Evolutionary conservation across 2,329 filamentous ascomycete genomes (phyloP).

Genomic region (Pestalotiopsis sp.): DNA sequence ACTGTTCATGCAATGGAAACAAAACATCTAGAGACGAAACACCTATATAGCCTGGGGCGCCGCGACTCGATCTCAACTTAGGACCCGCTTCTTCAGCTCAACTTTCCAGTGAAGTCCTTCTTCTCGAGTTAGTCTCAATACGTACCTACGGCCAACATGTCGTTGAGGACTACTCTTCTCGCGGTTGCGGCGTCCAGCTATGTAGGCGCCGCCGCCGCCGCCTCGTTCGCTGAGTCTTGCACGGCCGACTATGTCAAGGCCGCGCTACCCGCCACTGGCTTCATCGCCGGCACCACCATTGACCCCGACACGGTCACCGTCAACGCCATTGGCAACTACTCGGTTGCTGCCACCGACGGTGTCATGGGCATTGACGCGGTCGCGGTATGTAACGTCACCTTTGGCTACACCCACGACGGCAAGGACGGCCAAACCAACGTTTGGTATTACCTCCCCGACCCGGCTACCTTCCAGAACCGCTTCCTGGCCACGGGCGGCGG

Average conservation of each 20-base stretch:
- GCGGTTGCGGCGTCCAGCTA: background rate
- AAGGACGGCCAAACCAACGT: constrained; percentile 5
- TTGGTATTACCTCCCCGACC: constrained; percentile 4
- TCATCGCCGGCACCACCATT: constrained; percentile 2
- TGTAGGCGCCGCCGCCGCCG: background rate
- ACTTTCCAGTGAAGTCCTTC: background rate
- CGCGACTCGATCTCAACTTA: background rate
- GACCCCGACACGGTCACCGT: background rate
- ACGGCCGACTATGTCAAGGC: constrained; percentile 3
- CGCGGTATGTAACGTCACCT: constrained; percentile 8
- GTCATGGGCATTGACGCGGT: background rate
- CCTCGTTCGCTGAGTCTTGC: background rate
- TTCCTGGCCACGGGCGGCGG: background rate
- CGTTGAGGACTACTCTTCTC: background rate
- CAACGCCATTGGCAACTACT: constrained; percentile 6
- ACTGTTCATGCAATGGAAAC: background rate
- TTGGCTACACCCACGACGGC: constrained; percentile 3
- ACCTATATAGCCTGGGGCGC: background rate
- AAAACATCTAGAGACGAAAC: background rate
- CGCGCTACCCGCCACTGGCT: background rate
- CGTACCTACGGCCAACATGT: background rate
- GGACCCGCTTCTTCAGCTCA: background rate
- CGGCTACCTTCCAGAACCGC: background rate
- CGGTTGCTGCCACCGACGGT: background rate
- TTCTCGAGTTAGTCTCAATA: background rate